Evolutionary conservation across 371 early-diverging fungal species (phyloP), one percentile per base, ranked within the genome.

Genomic region (Haplosporangium sp.): DNA sequence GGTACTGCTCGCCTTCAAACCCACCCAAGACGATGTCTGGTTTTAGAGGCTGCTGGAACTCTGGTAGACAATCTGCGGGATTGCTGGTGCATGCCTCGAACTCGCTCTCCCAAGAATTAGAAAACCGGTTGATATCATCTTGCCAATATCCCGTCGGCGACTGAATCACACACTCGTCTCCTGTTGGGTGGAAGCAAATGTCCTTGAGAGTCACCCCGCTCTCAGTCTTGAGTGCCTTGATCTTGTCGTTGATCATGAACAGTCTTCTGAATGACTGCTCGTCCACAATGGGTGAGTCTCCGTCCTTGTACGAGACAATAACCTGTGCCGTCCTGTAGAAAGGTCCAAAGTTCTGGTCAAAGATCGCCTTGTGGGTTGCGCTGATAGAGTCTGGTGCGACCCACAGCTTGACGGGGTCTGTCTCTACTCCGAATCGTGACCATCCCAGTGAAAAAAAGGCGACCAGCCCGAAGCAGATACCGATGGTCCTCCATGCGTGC

Each of bases 141-240:
- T 88, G 83, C 90, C 91, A 93, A 69, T 92, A 93, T 0, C 92
- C 92, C 10, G 93, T 89, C 8, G 92, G 85, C 2, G 92, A 91
- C 64, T 92, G 91, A 16, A 91, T 82, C 38, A 90, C 86, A 65
- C 94, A 93, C 3, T 81, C 88, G 42, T 89, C 87, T 1, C 87
- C 90, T 21, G 82, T 87, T 3, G 94, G 93, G 59, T 88, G 86
- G 54, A 91, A 85, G 64, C 94, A 93, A n/a, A 93, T 79, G 59
- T 92, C 90, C 29, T 85, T 73, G 16, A 93, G 70, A 0, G 83
- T 84, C 51, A 74, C 69, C 16, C 80, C 77, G n/a, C 80, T 62
- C 29, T 70, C 62, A 0, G 91, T 87, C 59, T 72, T 74, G 38
- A 90, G 55, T 10, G 62, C 37, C 53, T 73, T 70, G 59, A 93